These are phyloP conservation scores for Aspergillus arachidicola DNA, from an alignment of 2,329 filamentous ascomycete species.

Conservation along the genomic window DNA sequence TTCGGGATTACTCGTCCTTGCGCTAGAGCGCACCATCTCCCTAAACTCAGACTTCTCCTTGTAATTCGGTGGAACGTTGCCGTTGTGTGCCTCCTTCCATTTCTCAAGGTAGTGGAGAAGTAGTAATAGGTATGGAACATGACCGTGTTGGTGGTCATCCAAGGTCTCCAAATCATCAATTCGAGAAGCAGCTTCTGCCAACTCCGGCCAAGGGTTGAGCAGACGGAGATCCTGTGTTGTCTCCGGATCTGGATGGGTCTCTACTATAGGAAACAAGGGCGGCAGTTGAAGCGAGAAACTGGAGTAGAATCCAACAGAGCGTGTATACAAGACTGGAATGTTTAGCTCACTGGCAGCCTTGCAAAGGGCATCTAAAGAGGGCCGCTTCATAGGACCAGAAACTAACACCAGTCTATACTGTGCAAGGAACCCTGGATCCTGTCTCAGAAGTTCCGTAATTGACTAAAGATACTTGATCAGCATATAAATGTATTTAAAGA, in stretches of 20 bases:
- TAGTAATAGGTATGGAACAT: slow-evolving; percentile 83
- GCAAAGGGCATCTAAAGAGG: slow-evolving; percentile 55
- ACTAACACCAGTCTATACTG: slow-evolving; percentile 64
- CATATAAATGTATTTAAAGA: not conserved
- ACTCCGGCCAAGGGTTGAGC: slow-evolving; percentile 81
- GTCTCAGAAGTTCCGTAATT: slow-evolving; percentile 40
- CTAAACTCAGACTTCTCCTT: slow-evolving; percentile 85
- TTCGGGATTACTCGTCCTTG: slow-evolving; percentile 73
- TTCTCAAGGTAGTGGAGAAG: slow-evolving; percentile 78
- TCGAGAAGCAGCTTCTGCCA: slow-evolving; percentile 66
- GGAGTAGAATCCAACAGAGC: slow-evolving; percentile 90
- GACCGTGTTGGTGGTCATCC: slow-evolving; percentile 81
- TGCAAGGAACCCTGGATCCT: slow-evolving; percentile 40
- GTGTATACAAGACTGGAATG: slow-evolving; percentile 77
- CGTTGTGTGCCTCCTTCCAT: slow-evolving; percentile 74
- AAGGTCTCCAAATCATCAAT: slow-evolving; percentile 70
- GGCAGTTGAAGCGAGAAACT: slow-evolving; percentile 81
- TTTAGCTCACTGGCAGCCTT: slow-evolving; percentile 56
- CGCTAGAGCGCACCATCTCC: slow-evolving; percentile 65
- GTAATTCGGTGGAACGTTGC: slow-evolving; percentile 71
- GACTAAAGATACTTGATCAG: slow-evolving; percentile 28
- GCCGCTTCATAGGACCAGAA: slow-evolving; percentile 59
- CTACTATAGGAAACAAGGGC: slow-evolving; percentile 84
- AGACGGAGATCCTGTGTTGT: slow-evolving; percentile 83
- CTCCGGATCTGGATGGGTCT: slow-evolving; percentile 90